Percentiles rank a stretch among this genome's conserved stretches.
These are phyloP conservation scores for Claviceps sp. DNA, from an alignment of 2,329 filamentous ascomycete species.

Conservation along the genomic window DNA sequence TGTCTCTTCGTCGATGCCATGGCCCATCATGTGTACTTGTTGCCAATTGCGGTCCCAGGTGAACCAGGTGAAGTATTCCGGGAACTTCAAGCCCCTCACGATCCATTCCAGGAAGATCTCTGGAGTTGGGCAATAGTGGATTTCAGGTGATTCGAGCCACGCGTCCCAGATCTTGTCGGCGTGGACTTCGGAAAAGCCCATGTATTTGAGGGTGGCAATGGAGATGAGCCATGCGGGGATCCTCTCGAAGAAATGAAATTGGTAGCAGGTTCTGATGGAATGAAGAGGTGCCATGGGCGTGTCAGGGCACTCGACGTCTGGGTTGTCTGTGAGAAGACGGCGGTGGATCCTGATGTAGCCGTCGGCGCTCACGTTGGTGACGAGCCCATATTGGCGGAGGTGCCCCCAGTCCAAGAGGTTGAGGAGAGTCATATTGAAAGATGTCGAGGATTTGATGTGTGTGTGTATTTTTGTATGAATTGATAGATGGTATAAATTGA, in stretches of 20 bases:
- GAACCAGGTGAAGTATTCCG: no score
- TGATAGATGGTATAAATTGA: no score
- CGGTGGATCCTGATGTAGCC: neutral
- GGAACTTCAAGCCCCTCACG: no score
- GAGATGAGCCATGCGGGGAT: neutral
- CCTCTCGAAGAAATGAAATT: neutral
- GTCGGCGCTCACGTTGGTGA: neutral
- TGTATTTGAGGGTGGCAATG: neutral
- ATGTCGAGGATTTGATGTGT: no score
- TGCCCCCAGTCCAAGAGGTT: neutral
- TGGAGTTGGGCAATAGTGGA: no score
- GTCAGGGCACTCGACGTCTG: neutral
- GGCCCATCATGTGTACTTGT: no score
- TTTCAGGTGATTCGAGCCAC: neutral
- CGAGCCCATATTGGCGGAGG: neutral
- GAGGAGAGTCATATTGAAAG: neutral
- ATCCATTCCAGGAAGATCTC: no score
- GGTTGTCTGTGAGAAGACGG: neutral
- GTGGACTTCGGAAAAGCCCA: neutral
- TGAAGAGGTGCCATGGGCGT: neutral
- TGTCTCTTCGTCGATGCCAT: no score
- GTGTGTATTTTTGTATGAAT: no score
- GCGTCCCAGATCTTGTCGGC: neutral
- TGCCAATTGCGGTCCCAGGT: no score
- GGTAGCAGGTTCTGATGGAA: neutral